Base-by-base conservation (phyloP, 805 yeast species). In the Kazachstania martiniae region DNA sequence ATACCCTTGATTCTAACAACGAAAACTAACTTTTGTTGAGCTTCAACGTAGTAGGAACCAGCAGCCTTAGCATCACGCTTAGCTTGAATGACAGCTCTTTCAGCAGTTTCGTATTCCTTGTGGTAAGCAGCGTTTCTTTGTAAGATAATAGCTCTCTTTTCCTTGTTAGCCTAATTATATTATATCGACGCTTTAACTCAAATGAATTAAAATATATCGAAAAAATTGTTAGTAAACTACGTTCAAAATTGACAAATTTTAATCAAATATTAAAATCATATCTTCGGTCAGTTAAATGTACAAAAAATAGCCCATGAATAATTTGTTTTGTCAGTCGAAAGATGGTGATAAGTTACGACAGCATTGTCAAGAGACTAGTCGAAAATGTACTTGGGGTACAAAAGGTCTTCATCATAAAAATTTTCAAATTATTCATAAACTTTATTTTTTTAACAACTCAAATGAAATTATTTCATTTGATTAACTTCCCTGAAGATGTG, bases 1-100 rank as follows among this genome's bases (percentile, higher is more conserved):
- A 87, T 84, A 87, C 96, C 96, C 89, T 87, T 87, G 79, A 87
- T 87, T 81, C 97, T 85, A 67, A 87, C 77, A 61, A 87, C 94
- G 66, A 87, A 85, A 51, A 84, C 94, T 61, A 87, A 80, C 70
- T 84, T 86, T 61, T 78, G 76, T 77, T 87, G 89, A 66, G 94
- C 95, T 61, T 77, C 85, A 58, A 85, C 93, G 74, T 77, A 87
- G 85, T 78, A 83, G 59, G 91, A 77, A 66, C 93, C 94, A 61
- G 77, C 69, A 65, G 89, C 87, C 75, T 81, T 83, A 54, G 95
- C 95, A 49, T 81, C 84, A 68, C 95, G 84, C 75, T 78, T 78
- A 59, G 94, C 93, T 37, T 72, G 70, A 62, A 81, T 67, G 59
- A 81, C 66, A 57, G 91, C 83, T 65, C 91, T 80, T 70, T 83